Evolutionary conservation across 192 early-diverging fungal genomes (phyloP).

Genomic region (Phlyctochytrium bullatum): DNA sequence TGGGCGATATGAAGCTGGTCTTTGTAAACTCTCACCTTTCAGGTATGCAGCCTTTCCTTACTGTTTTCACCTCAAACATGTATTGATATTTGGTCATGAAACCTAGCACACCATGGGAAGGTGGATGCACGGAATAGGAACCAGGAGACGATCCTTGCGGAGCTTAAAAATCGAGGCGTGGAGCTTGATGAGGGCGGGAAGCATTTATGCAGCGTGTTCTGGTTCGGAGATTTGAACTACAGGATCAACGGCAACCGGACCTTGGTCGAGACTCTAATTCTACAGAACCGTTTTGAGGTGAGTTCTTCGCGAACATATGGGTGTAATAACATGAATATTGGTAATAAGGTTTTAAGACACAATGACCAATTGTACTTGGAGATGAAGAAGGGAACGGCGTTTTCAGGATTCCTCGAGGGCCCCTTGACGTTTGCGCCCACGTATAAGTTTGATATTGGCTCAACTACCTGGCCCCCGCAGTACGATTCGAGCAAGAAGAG

Average conservation of each 20-base stretch:
- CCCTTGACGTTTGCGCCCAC: conserved; percentile 81
- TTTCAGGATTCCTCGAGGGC: conserved; percentile 71
- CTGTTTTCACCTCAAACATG: too few relatives aligned
- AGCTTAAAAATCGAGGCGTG: background rate
- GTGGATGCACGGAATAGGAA: conserved; percentile 11
- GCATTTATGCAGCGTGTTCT: conserved; percentile 41
- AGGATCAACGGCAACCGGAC: conserved; percentile 59
- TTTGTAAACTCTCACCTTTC: background rate
- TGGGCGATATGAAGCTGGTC: background rate
- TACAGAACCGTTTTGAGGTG: background rate
- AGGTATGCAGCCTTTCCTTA: background rate
- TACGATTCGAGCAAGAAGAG: conserved; percentile 95
- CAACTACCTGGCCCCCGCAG: background rate
- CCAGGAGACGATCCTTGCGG: conserved; percentile 12
- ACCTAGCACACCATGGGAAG: background rate
- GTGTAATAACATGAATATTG: background rate
- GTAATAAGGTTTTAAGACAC: background rate
- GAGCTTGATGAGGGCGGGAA: background rate
- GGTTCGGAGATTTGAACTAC: conserved; percentile 96
- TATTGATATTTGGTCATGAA: too few relatives aligned
- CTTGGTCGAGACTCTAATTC: background rate
- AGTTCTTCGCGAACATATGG: background rate
- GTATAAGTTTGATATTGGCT: conserved; percentile 82
- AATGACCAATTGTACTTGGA: conserved; percentile 51
- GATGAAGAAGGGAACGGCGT: conserved; percentile 55